phyloP scores from a whole-genome alignment of 2,329 filamentous ascomycete genomes.

The Macrophomina pseudophaseolina region DNA sequence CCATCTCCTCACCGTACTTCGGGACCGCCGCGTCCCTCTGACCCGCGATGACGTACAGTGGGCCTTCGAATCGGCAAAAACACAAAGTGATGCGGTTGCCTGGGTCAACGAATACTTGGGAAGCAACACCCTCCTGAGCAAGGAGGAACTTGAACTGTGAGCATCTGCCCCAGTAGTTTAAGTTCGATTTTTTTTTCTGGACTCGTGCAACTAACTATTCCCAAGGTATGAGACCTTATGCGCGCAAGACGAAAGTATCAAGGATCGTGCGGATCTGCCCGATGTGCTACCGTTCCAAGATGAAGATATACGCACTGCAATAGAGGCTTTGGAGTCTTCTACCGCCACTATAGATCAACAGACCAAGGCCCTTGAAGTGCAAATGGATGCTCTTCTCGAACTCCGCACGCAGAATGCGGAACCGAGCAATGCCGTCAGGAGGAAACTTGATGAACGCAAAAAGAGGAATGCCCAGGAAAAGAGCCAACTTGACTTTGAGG shows the following conservation, averaged over 20 bases:
- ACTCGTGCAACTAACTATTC: not conserved
- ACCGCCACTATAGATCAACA: conserved; percentile 69
- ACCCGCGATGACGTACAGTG: conserved; percentile 54
- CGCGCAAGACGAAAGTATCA: conserved; percentile 40
- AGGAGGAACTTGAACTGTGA: conserved; percentile 56
- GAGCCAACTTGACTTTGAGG: conserved; percentile 47
- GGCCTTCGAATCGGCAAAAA: conserved; percentile 52
- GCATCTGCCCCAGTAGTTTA: conserved; percentile 26
- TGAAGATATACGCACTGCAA: conserved; percentile 64
- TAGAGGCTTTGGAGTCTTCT: conserved; percentile 67
- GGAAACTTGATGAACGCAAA: conserved; percentile 45
- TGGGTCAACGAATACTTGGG: conserved; percentile 57
- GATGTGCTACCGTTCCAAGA: conserved; percentile 59
- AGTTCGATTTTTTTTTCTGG: not conserved
- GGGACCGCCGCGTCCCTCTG: conserved; percentile 51
- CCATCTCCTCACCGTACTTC: conserved; percentile 50
- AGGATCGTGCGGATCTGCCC: conserved; percentile 38
- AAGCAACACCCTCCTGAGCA: conserved; percentile 52
- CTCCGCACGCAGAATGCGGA: conserved; percentile 54
- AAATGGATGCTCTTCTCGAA: conserved; percentile 65
- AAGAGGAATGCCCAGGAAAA: conserved; percentile 47
- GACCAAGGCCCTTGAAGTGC: conserved; percentile 64
- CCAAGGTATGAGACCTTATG: conserved; percentile 40
- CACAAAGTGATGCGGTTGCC: conserved; percentile 44
- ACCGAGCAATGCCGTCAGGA: conserved; percentile 45